Evolutionary conservation across 106 monocot species (phyloP), one percentile per base, ranked within the genome.

Genomic region (Gastrodia elata): DNA sequence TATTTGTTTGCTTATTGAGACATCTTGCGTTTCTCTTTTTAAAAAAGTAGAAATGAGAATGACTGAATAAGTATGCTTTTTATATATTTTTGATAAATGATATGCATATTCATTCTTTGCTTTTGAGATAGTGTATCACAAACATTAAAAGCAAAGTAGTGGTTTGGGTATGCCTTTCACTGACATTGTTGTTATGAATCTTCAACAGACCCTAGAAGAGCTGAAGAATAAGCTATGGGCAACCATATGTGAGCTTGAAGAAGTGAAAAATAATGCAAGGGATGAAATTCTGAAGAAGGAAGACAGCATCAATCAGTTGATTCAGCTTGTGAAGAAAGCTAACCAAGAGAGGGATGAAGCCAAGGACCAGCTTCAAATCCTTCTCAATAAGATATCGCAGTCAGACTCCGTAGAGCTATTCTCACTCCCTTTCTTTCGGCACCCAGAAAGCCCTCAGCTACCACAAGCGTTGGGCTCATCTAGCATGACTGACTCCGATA

Each of bases 291-390:
- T 2, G 64, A 75, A 46, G 26, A 68, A 75, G 48, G 75, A 75
- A 4, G 67, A 75, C 0, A 9, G 35, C 24, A 75, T 75, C 75
- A 65, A 68, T 26, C 33, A 36, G 43, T 36, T 68, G 43, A 3
- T 49, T 48, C 8, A 68, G 42, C 10, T 75, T 6, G n/a, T 75
- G 11, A 43, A 75, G 9, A 11, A 1, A 68, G 58, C 48, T 3
- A 67, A 13, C 35, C 65, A 68, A 24, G 75, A 75, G 2, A 75
- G 75, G 37, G 75, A 75, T 46, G 67, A 75, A 48, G 67, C 75
- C 42, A 75, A 25, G 35, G 24, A 68, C 4, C 75, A 67, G 67
- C 75, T 75, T 18, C 65, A 68, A 8, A 37, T 49, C 11, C 6
- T 68, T 40, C 75, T 75, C 15, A 38, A 75, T 2, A 67, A 75